phyloP scores from a whole-genome alignment of 2,329 filamentous ascomycete species.

The Pyricularia grisea region DNA sequence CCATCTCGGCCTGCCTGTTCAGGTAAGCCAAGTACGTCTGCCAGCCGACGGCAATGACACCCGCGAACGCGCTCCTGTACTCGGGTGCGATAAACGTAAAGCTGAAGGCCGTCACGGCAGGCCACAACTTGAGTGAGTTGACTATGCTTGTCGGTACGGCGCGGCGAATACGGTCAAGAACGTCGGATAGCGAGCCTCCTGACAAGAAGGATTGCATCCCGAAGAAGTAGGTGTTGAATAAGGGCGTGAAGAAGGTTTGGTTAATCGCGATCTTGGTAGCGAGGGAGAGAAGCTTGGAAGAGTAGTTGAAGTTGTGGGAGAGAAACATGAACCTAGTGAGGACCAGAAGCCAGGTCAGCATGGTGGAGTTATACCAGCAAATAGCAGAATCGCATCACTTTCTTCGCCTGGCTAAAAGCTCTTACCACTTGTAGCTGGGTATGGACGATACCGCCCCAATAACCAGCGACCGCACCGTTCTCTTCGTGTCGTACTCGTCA shows the following conservation, averaged over 20 bases:
- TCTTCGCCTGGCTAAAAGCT: neutral
- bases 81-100: slow-evolving; percentile 77
- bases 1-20: slow-evolving; percentile 34
- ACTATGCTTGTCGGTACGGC: slow-evolving; percentile 69
- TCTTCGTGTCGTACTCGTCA: slow-evolving; percentile 49
- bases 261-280: slow-evolving; percentile 70
- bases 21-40: slow-evolving; percentile 82
- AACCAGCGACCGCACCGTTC: slow-evolving; percentile 61
- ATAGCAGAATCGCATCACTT: neutral
- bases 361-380: neutral
- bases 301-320: slow-evolving; percentile 73
- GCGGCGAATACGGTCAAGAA: slow-evolving; percentile 59
- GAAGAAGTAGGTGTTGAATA: slow-evolving; percentile 81
- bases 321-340: slow-evolving; percentile 65
- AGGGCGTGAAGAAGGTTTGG: slow-evolving; percentile 70
- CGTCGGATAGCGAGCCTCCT: slow-evolving; percentile 54
- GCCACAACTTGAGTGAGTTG: slow-evolving; percentile 85
- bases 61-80: slow-evolving; percentile 72
- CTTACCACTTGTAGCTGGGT: slow-evolving; percentile 74
- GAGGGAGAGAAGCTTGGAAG: slow-evolving; percentile 61
- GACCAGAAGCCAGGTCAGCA: neutral
- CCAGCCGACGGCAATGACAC: slow-evolving; percentile 76
- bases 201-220: slow-evolving; percentile 66
- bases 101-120: slow-evolving; percentile 73
- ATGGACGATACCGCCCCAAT: slow-evolving; percentile 69